Percentiles rank a stretch among this genome's conserved stretches.
Conservation (phyloP, 2,329 filamentous ascomycete species). For the Daldinia sp. region DNA sequence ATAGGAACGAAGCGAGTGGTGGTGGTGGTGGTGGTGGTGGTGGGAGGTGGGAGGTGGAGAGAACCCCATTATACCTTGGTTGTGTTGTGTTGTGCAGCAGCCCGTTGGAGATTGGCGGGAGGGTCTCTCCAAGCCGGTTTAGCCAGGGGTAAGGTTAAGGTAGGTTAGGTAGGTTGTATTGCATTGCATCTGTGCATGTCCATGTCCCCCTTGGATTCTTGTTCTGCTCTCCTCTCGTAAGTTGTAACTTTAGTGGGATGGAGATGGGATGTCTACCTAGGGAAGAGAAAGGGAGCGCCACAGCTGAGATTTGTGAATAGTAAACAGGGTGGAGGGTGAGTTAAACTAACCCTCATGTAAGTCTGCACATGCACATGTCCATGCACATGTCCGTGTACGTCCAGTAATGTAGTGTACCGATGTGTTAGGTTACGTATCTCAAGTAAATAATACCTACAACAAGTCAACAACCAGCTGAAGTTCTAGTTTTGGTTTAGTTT, state of each 20-base stretch:
- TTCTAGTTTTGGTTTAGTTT: background rate
- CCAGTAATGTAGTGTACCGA: too few relatives aligned
- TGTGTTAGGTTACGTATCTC: background rate
- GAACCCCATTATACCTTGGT: background rate
- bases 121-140: background rate
- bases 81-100: too few relatives aligned
- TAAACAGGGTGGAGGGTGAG: background rate
- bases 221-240: too few relatives aligned
- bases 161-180: too few relatives aligned
- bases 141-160: background rate
- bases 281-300: background rate
- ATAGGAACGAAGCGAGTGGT: slow-evolving; percentile 3
- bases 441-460: background rate
- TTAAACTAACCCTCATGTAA: background rate
- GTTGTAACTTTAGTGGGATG: too few relatives aligned
- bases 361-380: too few relatives aligned
- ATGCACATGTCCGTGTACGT: too few relatives aligned
- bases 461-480: background rate
- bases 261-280: too few relatives aligned
- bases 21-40: background rate
- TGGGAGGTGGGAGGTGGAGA: background rate
- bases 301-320: background rate
- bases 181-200: too few relatives aligned
- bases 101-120: too few relatives aligned
- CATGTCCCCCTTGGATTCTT: background rate